Percentiles rank a stretch among this genome's conserved stretches.
Evolutionary conservation across 441 rosid species (phyloP).

Genomic region (Syzygium malaccense): DNA sequence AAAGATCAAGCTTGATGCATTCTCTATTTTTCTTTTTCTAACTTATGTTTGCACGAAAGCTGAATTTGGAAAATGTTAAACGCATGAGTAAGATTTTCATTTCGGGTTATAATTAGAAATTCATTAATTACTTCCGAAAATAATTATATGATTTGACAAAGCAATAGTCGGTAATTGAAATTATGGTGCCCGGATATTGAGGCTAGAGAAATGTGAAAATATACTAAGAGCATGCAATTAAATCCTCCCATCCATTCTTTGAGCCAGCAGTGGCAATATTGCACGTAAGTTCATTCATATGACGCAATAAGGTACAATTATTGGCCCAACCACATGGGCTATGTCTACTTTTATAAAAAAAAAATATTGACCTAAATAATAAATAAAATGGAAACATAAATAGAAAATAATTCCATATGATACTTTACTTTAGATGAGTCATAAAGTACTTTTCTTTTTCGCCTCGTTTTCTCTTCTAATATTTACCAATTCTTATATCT

Average conservation of each 20-base stretch:
- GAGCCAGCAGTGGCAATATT: not conserved
- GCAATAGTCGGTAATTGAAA: not conserved
- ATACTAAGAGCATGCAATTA: not conserved
- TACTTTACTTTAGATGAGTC: not conserved
- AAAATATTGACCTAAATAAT: not conserved
- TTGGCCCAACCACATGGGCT: not conserved
- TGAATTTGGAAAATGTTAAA: not conserved
- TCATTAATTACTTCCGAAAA: not conserved
- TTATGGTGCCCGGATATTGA: not conserved
- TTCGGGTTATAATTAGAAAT: not conserved
- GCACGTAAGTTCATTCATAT: not conserved
- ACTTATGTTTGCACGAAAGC: not conserved
- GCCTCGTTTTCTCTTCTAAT: not conserved
- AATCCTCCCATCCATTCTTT: not conserved
- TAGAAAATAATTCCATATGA: not conserved
- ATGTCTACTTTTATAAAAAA: not conserved
- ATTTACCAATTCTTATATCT: not conserved
- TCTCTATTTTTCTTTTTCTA: not conserved
- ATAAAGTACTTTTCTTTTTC: not conserved
- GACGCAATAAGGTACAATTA: not conserved
- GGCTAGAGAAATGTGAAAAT: not conserved
- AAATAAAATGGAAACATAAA: not conserved
- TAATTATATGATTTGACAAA: not conserved
- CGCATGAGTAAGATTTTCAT: not conserved
- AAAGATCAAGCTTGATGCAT: not conserved